Evolutionary conservation across 352 stramenopile species (phyloP).

Genomic region (Phytophthora cactorum): DNA sequence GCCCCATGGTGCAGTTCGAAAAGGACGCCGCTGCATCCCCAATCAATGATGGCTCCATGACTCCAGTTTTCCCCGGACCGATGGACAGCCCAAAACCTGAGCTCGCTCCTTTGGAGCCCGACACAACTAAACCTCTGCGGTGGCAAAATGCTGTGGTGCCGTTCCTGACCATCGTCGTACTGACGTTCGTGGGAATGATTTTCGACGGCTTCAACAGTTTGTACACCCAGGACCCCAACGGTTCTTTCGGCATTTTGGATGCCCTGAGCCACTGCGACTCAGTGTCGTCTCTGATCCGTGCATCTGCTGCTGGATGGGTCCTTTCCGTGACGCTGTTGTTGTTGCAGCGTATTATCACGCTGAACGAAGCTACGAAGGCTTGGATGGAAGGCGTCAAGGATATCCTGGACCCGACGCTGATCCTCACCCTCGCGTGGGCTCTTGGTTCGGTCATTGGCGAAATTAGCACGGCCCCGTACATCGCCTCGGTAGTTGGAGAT

Average conservation of each 20-base stretch:
- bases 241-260: constrained; percentile 64
- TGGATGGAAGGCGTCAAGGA: constrained; percentile 93
- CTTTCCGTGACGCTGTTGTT: constrained; percentile 77
- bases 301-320: constrained; percentile 78
- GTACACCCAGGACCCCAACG: constrained; percentile 50
- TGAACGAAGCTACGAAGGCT: constrained; percentile 88
- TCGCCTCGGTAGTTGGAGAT: constrained; percentile 77
- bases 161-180: constrained; percentile 80
- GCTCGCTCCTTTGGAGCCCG: constrained; percentile 71
- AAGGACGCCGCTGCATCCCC: constrained; percentile 79
- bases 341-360: constrained; percentile 83
- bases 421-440: constrained; percentile 91
- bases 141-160: constrained; percentile 90
- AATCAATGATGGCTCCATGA: constrained; percentile 67
- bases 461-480: constrained; percentile 84
- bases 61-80: constrained; percentile 62
- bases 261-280: constrained; percentile 83
- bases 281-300: constrained; percentile 77
- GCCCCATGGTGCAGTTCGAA: constrained; percentile 88
- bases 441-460: constrained; percentile 87
- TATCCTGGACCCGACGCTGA: constrained; percentile 90
- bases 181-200: constrained; percentile 91
- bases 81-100: constrained; percentile 75
- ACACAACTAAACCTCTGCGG: constrained; percentile 73
- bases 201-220: constrained; percentile 75